phyloP scores from a whole-genome alignment of 352 stramenopile genomes.

The Pythium coloratum region DNA sequence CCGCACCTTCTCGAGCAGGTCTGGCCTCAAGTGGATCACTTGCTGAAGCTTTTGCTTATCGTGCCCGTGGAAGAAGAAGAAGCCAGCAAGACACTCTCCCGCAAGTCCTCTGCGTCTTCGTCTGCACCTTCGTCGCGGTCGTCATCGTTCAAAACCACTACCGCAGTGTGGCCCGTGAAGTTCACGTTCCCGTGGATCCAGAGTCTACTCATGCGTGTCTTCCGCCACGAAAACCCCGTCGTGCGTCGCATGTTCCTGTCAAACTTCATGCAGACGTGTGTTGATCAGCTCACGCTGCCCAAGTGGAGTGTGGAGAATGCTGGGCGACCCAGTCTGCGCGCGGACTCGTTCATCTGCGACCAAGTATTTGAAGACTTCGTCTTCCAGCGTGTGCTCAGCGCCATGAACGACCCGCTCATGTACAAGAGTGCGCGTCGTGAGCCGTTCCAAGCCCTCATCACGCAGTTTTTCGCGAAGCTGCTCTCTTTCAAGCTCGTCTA shows the following conservation, averaged over 20 bases:
- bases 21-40: conserved; percentile 64
- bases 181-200: conserved; percentile 80
- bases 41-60: conserved; percentile 38
- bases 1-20: conserved; percentile 83
- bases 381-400: conserved; percentile 45
- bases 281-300: conserved; percentile 16
- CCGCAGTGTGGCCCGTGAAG: conserved; percentile 44
- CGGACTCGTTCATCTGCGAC: conserved; percentile 40
- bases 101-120: background rate
- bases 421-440: conserved; percentile 55
- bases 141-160: background rate
- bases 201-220: conserved; percentile 67
- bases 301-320: conserved; percentile 4
- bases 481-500: conserved; percentile 21
- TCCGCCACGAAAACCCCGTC: conserved; percentile 74
- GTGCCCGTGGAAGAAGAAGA: conserved; percentile 6
- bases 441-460: conserved; percentile 28
- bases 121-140: background rate
- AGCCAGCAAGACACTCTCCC: background rate
- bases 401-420: conserved; percentile 70
- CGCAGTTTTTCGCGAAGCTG: conserved; percentile 26
- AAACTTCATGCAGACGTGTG: conserved; percentile 55
- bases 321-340: background rate
- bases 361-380: conserved; percentile 58
- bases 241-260: conserved; percentile 74